Base-by-base conservation (phyloP, 768 basidiomycete genomes). In the Obba rivulosa region DNA sequence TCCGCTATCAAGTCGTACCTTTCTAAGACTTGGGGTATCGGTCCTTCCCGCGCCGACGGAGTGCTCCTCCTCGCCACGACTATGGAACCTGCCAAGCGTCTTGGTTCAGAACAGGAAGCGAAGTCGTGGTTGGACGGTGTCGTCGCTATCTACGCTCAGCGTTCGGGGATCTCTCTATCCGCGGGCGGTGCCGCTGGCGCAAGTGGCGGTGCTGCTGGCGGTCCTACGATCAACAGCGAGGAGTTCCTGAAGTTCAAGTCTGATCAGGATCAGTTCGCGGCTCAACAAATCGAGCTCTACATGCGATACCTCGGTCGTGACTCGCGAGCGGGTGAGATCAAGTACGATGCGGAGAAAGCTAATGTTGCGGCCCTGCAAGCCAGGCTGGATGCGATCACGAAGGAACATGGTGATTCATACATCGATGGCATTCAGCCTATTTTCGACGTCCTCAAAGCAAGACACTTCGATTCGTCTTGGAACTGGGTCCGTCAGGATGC, bases 401-500 rank as follows among this genome's bases (percentile, higher is more conserved):
- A 81, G 53, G 96, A 99, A 63, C 96, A 99, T 56, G 96, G 96
- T 23, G 94, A 98, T 48, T 66, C 75, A 0, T 99, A 99, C 68
- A 74, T 98, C 51, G 86, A 94, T 25, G 96, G 96, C 38, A 94
- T 98, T 52, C 88, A 94, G 61, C 96, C 96, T 9, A 77, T 80
- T 49, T 99, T 99, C 68, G 91, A 95, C 61, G 85, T 90, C 2
- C 75, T 97, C 60, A 98, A 99, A 69, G 96, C 94, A 11, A 89
- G 96, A 40, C 93, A 87, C 63, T 98, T 99, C 74, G 94, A 98
- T 64, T 98, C 95, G 2, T 92, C 88, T 5, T 99, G 95, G 96
- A 99, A 99, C 64, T 99, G 96, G 96, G 95, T 87, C 39, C 85
- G 95, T 51, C 96, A 99, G 70, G 94, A 96, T 53, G 92, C 93